Percentiles rank a stretch among this genome's conserved stretches.
These are phyloP conservation scores for Vigna hirtella DNA, from an alignment of 306 rosid genomes.

Conservation along the genomic window DNA sequence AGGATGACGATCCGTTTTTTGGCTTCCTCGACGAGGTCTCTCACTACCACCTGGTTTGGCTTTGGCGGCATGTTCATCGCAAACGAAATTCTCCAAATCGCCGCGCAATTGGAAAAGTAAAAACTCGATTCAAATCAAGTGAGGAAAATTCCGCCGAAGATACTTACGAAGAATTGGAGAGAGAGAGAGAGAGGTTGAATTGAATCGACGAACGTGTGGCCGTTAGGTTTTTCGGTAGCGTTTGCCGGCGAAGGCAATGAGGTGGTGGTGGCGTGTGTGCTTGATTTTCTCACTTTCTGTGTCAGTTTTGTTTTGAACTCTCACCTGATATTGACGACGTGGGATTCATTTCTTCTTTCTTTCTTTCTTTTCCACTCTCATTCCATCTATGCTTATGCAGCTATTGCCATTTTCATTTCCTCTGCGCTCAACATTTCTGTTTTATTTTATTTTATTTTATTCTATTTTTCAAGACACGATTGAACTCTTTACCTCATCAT, in stretches of 20 bases:
- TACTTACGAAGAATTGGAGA: not conserved
- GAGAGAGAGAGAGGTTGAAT: conserved; percentile 24
- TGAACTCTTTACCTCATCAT: not conserved
- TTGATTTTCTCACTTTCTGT: conserved; percentile 41
- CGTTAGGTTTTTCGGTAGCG: conserved; percentile 34
- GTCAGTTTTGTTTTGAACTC: conserved; percentile 33
- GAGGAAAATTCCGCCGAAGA: not conserved
- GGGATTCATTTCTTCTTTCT: not conserved
- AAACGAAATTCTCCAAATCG: conserved; percentile 21
- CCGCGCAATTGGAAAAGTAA: conserved; percentile 10
- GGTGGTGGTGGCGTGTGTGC: conserved; percentile 10
- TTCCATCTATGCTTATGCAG: conserved; percentile 3
- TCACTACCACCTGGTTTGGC: conserved; percentile 66
- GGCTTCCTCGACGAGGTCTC: conserved; percentile 95
- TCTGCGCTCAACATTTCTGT: not conserved
- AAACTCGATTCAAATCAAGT: conserved; percentile 27
- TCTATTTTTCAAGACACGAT: not conserved
- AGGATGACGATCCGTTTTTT: conserved; percentile 89
- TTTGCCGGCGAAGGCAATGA: not conserved
- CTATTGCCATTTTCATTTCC: conserved; percentile 20
- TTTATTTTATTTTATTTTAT: not conserved
- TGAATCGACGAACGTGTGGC: not conserved
- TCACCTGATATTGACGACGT: conserved; percentile 42
- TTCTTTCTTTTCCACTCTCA: not conserved
- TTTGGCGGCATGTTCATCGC: conserved; percentile 46